phyloP scores from a whole-genome alignment of 331 rosid genomes.

The Pyrus hybrid region DNA sequence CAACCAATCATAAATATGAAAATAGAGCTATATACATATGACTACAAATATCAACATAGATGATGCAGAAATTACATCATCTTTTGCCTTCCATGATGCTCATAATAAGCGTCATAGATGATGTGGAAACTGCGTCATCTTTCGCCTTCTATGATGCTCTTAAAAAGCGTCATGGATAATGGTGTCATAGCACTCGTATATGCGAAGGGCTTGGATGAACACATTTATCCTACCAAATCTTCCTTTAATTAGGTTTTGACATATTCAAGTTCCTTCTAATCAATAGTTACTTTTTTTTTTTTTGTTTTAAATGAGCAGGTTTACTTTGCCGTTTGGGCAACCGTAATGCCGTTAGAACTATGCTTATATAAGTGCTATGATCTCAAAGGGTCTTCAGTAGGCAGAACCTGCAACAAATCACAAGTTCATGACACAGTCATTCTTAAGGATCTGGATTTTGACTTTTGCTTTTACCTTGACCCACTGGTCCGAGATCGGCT shows the following conservation, averaged over 20 bases:
- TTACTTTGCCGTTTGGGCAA: slow-evolving; percentile 28
- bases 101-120: no score
- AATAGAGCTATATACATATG: no score
- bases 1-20: background rate
- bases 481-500: slow-evolving; percentile 26
- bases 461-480: slow-evolving; percentile 30
- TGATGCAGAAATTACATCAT: background rate
- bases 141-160: background rate
- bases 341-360: slow-evolving; percentile 8
- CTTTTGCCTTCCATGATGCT: background rate
- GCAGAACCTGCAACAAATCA: slow-evolving; percentile 15
- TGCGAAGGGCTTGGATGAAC: background rate
- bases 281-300: background rate
- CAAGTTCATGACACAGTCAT: slow-evolving; percentile 8
- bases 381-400: slow-evolving; percentile 35
- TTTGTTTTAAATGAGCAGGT: slow-evolving; percentile 12
- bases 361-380: slow-evolving; percentile 19
- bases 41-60: background rate
- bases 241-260: background rate
- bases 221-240: background rate
- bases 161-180: background rate
- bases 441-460: slow-evolving; percentile 38
- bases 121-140: background rate
- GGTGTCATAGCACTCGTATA: background rate
- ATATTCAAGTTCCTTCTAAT: background rate